These are phyloP conservation scores for Hymenoscyphus linearis DNA, from an alignment of 2,329 filamentous ascomycete species.

Conservation along the genomic window DNA sequence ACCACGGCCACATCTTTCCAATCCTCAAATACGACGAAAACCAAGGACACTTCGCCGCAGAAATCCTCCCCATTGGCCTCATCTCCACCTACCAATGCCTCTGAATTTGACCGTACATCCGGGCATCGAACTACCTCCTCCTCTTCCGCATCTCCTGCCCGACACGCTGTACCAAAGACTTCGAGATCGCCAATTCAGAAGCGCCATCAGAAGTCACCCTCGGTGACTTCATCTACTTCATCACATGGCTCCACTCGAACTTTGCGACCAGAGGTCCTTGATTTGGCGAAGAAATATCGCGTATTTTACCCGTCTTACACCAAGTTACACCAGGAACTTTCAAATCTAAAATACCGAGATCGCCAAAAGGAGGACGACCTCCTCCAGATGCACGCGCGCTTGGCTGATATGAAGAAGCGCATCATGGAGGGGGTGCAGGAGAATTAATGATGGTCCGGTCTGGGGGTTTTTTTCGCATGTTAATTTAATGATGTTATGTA, in stretches of 20 bases:
- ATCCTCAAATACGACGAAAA: slow-evolving; percentile 32
- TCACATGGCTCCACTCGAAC: slow-evolving; percentile 29
- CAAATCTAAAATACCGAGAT: slow-evolving; percentile 41
- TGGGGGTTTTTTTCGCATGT: too few species aligned
- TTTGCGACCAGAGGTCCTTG: slow-evolving; percentile 44
- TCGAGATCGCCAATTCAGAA: slow-evolving; percentile 29
- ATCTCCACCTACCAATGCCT: slow-evolving; percentile 60
- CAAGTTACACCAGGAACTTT: slow-evolving; percentile 50
- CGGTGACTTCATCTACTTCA: slow-evolving; percentile 25
- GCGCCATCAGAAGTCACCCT: slow-evolving; percentile 31
- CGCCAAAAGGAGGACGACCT: slow-evolving; percentile 47
- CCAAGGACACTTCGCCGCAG: slow-evolving; percentile 50
- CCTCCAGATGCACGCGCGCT: slow-evolving; percentile 47
- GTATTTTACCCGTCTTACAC: slow-evolving; percentile 52
- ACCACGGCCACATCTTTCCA: slow-evolving; percentile 36
- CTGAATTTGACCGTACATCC: slow-evolving; percentile 47
- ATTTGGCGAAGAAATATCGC: slow-evolving; percentile 52
- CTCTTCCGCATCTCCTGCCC: slow-evolving; percentile 24
- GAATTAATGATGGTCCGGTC: not conserved
- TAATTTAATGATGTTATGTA: too few species aligned
- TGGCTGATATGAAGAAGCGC: slow-evolving; percentile 53
- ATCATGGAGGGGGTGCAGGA: slow-evolving; percentile 36
- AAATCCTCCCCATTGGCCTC: slow-evolving; percentile 63
- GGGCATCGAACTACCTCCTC: slow-evolving; percentile 26
- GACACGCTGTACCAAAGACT: slow-evolving; percentile 16